A percentile compares a stretch with the other conserved stretches of the same genome.
Conservation (phyloP, 768 basidiomycete species). For the Amyloporia xantha region DNA sequence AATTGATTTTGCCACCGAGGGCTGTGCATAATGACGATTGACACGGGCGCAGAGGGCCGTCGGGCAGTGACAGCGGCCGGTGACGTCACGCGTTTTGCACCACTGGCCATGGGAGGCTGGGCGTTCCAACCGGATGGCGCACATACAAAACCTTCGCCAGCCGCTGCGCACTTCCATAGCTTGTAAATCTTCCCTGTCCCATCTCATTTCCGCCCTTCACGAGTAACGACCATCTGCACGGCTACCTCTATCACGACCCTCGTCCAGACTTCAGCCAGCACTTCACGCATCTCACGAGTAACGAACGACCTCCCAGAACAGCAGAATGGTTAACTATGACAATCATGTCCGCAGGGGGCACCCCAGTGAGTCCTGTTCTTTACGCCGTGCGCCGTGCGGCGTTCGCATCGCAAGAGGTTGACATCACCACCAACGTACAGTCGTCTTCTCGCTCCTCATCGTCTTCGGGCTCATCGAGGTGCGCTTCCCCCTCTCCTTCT, state of each 20-base stretch:
- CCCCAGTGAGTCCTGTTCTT: constrained; percentile 10
- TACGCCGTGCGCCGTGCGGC: background rate
- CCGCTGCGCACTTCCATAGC: background rate
- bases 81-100: background rate
- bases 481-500: constrained; percentile 4
- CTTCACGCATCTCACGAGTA: background rate
- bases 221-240: background rate
- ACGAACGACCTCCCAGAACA: background rate
- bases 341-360: constrained; percentile 16
- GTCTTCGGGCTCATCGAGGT: constrained; percentile 67
- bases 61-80: background rate
- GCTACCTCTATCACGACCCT: background rate
- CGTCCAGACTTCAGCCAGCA: background rate
- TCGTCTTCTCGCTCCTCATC: constrained; percentile 48
- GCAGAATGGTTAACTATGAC: constrained; percentile 13
- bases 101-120: background rate
- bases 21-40: no score
- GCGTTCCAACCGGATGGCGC: background rate
- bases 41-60: no score
- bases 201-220: background rate
- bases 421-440: constrained; percentile 20
- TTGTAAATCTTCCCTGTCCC: background rate
- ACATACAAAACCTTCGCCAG: background rate
- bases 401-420: no score
- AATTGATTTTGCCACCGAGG: no score